Percentiles rank a stretch among this genome's conserved stretches.
Conservation (phyloP, 768 basidiomycete species). For the Cubamyces sp. region DNA sequence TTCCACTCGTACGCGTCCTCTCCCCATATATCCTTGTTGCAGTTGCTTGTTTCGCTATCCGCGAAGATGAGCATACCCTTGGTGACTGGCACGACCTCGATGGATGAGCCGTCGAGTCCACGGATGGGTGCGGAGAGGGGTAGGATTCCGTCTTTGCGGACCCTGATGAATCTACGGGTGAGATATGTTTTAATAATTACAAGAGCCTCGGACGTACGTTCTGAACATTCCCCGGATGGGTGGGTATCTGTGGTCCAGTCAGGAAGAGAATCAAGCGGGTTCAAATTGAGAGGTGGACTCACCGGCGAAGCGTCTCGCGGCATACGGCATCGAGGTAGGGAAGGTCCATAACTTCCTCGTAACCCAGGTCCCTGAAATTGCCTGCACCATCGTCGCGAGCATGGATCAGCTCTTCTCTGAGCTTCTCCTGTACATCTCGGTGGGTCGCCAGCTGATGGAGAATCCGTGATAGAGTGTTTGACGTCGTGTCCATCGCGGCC, state of each 20-base stretch:
- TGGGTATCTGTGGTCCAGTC: slow-evolving; percentile 2
- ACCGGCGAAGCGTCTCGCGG: slow-evolving; percentile 33
- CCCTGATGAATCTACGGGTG: slow-evolving; percentile 19
- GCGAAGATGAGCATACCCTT: slow-evolving; percentile 44
- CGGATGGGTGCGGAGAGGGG: slow-evolving; percentile 27
- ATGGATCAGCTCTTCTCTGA: not conserved
- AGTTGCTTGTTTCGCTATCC: slow-evolving; percentile 45
- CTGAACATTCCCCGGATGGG: slow-evolving; percentile 16
- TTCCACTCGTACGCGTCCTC: slow-evolving; percentile 45
- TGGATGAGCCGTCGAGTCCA: slow-evolving; percentile 21
- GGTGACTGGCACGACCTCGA: slow-evolving; percentile 37
- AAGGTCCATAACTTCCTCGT: slow-evolving; percentile 32
- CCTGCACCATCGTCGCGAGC: slow-evolving; percentile 16
- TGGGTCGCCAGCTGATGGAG: not conserved
- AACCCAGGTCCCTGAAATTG: slow-evolving; percentile 10
- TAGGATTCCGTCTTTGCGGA: slow-evolving; percentile 48
- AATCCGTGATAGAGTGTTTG: not conserved
- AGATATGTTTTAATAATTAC: no score
- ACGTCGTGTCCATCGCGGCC: not conserved
- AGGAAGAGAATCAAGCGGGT: not conserved
- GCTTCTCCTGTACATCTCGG: not conserved
- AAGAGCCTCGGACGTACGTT: not conserved
- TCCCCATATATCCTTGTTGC: slow-evolving; percentile 48
- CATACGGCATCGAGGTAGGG: slow-evolving; percentile 37
- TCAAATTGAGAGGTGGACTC: not conserved